Percentiles rank a stretch among this genome's conserved stretches.
Evolutionary conservation across 768 basidiomycete species (phyloP).

Genomic region (Lentinula sp.): DNA sequence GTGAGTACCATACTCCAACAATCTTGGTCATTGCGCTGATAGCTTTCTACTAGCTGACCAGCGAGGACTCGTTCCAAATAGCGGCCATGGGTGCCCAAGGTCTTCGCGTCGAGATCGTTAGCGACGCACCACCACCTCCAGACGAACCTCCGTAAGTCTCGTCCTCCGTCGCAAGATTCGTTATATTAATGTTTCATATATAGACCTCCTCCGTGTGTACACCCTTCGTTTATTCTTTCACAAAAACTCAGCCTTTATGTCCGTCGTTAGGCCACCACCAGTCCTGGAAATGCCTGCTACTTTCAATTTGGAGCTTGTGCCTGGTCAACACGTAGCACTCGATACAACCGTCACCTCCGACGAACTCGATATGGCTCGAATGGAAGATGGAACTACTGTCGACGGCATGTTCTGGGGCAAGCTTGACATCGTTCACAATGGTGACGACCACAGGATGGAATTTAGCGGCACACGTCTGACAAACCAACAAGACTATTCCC

Average conservation of each 20-base stretch:
- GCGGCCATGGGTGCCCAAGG: slow-evolving; percentile 81
- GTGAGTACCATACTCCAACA: slow-evolving; percentile 33
- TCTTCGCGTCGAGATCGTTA: slow-evolving; percentile 79
- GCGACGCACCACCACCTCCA: slow-evolving; percentile 79
- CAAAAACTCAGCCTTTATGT: neutral
- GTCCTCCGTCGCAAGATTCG: neutral
- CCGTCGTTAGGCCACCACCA: slow-evolving; percentile 45
- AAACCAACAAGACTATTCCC: slow-evolving; percentile 53
- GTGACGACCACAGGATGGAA: slow-evolving; percentile 74
- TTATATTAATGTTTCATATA: neutral
- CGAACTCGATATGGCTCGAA: slow-evolving; percentile 85
- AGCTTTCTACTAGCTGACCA: slow-evolving; percentile 48
- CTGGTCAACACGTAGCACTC: slow-evolving; percentile 74
- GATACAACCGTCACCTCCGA: slow-evolving; percentile 77
- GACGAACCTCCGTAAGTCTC: slow-evolving; percentile 73
- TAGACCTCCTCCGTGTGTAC: slow-evolving; percentile 46
- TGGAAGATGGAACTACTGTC: slow-evolving; percentile 84
- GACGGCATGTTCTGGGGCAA: slow-evolving; percentile 89
- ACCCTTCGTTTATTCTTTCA: slow-evolving; percentile 10
- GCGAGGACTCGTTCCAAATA: slow-evolving; percentile 86
- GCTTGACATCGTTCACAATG: slow-evolving; percentile 73
- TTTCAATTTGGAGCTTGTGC: slow-evolving; percentile 75
- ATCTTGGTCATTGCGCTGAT: slow-evolving; percentile 10
- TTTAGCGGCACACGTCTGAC: slow-evolving; percentile 75
- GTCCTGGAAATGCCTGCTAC: slow-evolving; percentile 83